Conservation (phyloP, 2,329 filamentous ascomycete genomes). For the Monosporascus ibericus region DNA sequence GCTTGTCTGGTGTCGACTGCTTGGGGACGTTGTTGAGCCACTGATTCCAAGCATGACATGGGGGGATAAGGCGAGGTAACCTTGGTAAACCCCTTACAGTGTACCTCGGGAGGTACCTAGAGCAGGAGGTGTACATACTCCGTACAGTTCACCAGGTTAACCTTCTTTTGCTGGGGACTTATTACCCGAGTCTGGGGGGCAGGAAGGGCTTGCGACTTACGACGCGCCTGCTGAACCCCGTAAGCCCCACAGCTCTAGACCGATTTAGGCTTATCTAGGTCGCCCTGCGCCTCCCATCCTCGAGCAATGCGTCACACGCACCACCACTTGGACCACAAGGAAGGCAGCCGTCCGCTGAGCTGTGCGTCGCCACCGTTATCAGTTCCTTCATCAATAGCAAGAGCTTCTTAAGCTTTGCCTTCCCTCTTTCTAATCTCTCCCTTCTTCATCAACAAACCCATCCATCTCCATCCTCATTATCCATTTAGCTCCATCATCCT, state of each 20-base stretch:
- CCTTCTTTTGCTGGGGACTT: too few relatives aligned
- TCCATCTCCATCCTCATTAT: constrained; percentile 20
- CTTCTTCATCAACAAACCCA: constrained; percentile 22
- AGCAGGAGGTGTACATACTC: too few relatives aligned
- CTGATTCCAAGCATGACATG: too few relatives aligned
- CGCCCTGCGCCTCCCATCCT: background rate
- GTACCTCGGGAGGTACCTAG: too few relatives aligned
- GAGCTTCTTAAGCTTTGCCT: constrained; percentile 13
- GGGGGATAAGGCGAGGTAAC: too few relatives aligned
- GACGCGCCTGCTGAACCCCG: background rate
- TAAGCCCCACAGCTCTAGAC: background rate
- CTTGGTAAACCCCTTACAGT: too few relatives aligned
- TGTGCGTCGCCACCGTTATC: background rate
- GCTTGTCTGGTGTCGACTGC: too few relatives aligned
- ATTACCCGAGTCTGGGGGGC: background rate
- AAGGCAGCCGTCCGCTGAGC: constrained; percentile 1
- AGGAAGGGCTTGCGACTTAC: background rate
- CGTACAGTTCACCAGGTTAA: too few relatives aligned
- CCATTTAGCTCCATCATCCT: constrained; percentile 19
- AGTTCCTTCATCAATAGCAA: background rate
- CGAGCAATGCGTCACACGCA: background rate
- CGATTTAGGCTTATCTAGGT: background rate
- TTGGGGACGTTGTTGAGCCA: too few relatives aligned
- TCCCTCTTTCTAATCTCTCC: constrained; percentile 14
- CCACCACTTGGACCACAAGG: background rate